These are phyloP conservation scores for Solanum hybrid DNA, from an alignment of 305 asterid genomes.

Conservation along the genomic window DNA sequence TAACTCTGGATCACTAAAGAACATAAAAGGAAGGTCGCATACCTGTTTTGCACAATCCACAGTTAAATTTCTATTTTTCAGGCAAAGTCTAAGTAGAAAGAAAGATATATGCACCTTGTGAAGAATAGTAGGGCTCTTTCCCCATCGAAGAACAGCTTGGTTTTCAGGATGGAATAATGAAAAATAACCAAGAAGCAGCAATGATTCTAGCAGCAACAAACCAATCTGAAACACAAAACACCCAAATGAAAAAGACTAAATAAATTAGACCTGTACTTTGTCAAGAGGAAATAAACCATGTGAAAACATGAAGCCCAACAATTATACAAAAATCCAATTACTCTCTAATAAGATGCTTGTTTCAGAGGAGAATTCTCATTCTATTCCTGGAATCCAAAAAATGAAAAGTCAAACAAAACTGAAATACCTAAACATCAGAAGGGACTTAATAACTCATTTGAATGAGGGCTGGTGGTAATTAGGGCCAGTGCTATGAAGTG, in stretches of 20 bases:
- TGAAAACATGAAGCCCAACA: not conserved
- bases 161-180: constrained; percentile 80
- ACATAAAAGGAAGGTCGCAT: constrained; percentile 87
- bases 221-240: constrained; percentile 46
- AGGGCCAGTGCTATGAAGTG: not conserved
- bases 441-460: not conserved
- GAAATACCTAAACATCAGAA: not conserved
- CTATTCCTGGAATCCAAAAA: not conserved
- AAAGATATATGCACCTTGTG: constrained; percentile 56
- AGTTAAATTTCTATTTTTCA: constrained; percentile 15
- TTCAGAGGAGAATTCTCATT: not conserved
- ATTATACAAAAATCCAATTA: not conserved
- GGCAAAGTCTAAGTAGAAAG: not conserved
- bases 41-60: constrained; percentile 39
- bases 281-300: not conserved
- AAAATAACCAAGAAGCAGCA: constrained; percentile 86
- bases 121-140: constrained; percentile 98
- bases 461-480: not conserved
- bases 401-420: not conserved
- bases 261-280: not conserved
- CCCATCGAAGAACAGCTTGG: constrained; percentile 99
- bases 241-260: not conserved
- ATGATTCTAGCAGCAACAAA: constrained; percentile 68
- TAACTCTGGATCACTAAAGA: constrained; percentile 90
- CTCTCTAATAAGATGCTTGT: not conserved